Evolutionary conservation across 176 grass and related monocot genomes (phyloP).

Genomic region (Metroxylon sagu): DNA sequence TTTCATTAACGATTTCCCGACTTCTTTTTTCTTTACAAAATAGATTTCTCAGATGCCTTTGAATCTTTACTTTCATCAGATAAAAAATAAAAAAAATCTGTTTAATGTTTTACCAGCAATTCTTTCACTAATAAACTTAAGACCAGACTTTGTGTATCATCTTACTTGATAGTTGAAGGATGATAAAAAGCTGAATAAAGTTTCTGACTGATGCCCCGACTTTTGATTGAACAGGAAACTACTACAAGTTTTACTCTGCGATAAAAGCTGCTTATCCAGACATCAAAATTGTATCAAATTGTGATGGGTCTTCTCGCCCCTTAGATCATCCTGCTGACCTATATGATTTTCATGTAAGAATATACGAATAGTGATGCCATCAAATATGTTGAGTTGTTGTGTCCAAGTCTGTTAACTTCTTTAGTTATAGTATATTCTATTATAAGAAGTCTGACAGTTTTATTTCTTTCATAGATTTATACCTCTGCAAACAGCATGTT

Average conservation of each 20-base stretch:
- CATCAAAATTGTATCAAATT: constrained; percentile 73
- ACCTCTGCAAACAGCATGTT: constrained; percentile 78
- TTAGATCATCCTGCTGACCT: constrained; percentile 66
- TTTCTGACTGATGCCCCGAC: not conserved
- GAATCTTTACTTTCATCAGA: too few relatives aligned
- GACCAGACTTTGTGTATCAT: too few relatives aligned
- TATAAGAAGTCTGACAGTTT: not conserved
- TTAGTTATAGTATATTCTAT: not conserved
- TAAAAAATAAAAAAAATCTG: too few relatives aligned
- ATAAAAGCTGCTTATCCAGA: constrained; percentile 75
- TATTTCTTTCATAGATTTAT: constrained; percentile 56
- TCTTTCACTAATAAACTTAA: too few relatives aligned
- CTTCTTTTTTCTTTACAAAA: too few relatives aligned
- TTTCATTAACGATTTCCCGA: too few relatives aligned
- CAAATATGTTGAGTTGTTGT: too few relatives aligned
- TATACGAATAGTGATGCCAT: not conserved
- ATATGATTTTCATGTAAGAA: constrained; percentile 91
- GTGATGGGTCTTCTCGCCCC: constrained; percentile 56
- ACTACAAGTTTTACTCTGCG: constrained; percentile 62
- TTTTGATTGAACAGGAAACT: constrained; percentile 52
- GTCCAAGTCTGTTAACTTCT: too few relatives aligned
- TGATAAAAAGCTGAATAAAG: too few relatives aligned
- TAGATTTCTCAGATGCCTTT: too few relatives aligned
- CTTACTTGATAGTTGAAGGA: too few relatives aligned
- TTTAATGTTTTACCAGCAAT: too few relatives aligned